Percentiles rank a stretch among this genome's conserved stretches.
Conservation (phyloP, 352 stramenopile genomes). For the Phytopythium aichiense region DNA sequence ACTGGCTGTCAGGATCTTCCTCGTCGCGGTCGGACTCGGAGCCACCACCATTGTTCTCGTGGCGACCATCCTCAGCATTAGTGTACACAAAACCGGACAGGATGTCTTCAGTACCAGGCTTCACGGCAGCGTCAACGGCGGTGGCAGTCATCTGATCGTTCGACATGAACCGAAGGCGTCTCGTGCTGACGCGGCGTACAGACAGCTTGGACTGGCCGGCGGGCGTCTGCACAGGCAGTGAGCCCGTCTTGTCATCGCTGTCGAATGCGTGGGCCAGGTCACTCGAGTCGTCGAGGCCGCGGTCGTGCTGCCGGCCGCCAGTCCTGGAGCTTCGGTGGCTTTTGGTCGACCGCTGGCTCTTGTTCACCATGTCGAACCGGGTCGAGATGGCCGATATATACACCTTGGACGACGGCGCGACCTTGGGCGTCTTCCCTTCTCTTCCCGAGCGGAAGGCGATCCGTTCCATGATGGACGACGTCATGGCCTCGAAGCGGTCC, state of each 20-base stretch:
- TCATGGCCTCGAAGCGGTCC: constrained; percentile 9
- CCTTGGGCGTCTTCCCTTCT: background rate
- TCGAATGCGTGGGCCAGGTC: background rate
- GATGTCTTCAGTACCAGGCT: background rate
- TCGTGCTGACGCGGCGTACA: background rate
- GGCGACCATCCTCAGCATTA: background rate
- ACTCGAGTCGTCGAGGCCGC: background rate
- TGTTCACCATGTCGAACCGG: background rate
- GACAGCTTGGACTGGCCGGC: background rate
- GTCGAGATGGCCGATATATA: background rate
- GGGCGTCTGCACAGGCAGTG: background rate
- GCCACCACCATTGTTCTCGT: constrained; percentile 14
- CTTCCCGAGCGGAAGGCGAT: constrained; percentile 5
- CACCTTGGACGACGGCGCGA: constrained; percentile 3
- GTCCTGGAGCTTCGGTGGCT: background rate
- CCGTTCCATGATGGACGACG: constrained; percentile 5
- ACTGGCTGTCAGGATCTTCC: constrained; percentile 3
- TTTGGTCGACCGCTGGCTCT: background rate
- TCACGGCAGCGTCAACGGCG: background rate
- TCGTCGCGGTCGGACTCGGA: constrained; percentile 14
- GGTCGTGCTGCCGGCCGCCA: background rate
- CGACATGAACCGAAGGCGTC: background rate
- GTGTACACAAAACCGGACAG: constrained; percentile 5
- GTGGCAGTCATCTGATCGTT: background rate
- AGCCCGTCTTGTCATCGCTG: background rate